Evolutionary conservation across 345 rosid species (phyloP), one percentile per base, ranked within the genome.

Genomic region (Excoecaria agallocha): DNA sequence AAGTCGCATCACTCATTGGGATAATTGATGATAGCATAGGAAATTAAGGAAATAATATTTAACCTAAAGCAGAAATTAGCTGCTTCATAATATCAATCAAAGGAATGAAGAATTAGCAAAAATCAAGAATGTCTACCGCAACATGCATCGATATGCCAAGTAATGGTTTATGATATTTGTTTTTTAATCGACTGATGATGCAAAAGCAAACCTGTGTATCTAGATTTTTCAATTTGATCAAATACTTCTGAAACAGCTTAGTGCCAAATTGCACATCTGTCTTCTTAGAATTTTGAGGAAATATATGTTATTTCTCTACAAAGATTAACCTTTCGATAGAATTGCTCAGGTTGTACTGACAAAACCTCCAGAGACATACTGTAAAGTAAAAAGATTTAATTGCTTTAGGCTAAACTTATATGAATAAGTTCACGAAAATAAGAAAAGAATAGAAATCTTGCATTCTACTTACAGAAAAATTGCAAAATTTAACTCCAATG

Each of bases 171-270:
- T 10, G 43, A n/a, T n/a, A n/a, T n/a, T n/a, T n/a, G n/a, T n/a
- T n/a, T n/a, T n/a, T n/a, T 25, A 6, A 38, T 4, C 24, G 19
- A 70, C 39, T 12, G 48, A 41, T 38, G 62, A 59, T 49, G 48
- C 50, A 68, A 67, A 66, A 10, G 74, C 76, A 39, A 72, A 96
- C 99, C 99, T 96, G 89, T 16, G 93, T 90, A 79, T 96, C 87
- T 0, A 97, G 98, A 83, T 96, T 94, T 76, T 96, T 83, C 68
- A 96, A 84, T 81, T 90, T 91, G 65, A 75, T 48, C 74, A 91
- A n/a, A n/a, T 69, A 86, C 78, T 80, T 88, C 91, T 3, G 93
- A 83, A 87, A 93, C 82, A 69, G 92, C 85, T 59, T 41, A 75
- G 59, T 79, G 98, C 74, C 99, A 96, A 68, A 90, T 62, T 50